Base-by-base conservation (phyloP, 805 yeast species). In the Candida manassasensis region DNA sequence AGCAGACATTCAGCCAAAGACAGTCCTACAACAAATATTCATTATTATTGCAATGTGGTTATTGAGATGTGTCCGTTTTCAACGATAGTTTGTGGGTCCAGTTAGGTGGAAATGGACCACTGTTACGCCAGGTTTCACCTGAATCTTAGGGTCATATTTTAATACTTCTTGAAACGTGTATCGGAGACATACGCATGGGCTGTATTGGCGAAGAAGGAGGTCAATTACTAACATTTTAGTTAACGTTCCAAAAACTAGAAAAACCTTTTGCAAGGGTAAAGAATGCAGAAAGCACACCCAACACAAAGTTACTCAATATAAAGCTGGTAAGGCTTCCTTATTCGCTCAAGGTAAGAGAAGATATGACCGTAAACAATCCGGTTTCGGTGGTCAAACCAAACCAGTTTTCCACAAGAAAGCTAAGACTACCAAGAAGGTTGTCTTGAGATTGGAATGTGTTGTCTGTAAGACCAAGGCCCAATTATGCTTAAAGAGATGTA, bases 321-420 rank as follows among this genome's bases (percentile, higher is more conserved):
- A 93, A 76, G 96, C 97, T 70, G 98, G 99, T 78, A 93, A 93
- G 81, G 97, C 98, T 71, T 90, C 97, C 53, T 82, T 89, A 63
- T 88, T 81, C 69, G 96, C 97, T 60, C 97, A 93, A 79, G 99
- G 99, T 84, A 93, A 94, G 90, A 88, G 99, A 82, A 89, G 99
- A 81, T 93, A 93, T 80, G 98, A 93, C 90, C 96, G 99, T 78
- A 93, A 93, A 77, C 98, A 93, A 80, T 70, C 84, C 63, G 98
- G 98, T 88, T 93, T 81, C 78, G 99, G 99, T 86, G 99, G 99
- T 86, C 99, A 93, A 80, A 93, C 98, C 77, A 93, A 88, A 81
- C 98, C 82, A 69, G 84, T 93, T 77, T 93, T 93, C 97, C 97
- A 88, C 85, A 93, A 93, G 86, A 93, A 93, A 77, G 98, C 98